These are phyloP conservation scores for Auricularia heimuer DNA, from an alignment of 768 basidiomycete species.

Conservation along the genomic window DNA sequence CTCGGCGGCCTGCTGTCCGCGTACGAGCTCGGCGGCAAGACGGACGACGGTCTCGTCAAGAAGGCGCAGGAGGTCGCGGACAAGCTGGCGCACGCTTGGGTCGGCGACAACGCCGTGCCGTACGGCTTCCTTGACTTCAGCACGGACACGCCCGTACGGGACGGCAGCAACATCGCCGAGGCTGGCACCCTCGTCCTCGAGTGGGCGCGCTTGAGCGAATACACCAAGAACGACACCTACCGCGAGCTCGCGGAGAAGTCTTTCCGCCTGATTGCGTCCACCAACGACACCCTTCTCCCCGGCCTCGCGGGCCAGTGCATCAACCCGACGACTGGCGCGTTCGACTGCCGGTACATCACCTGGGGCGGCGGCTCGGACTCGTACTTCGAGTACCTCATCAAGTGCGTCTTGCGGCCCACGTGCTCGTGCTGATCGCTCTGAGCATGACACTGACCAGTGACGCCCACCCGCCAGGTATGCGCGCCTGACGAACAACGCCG, in stretches of 20 bases:
- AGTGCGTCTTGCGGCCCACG: constrained; percentile 21
- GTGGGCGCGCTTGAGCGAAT: constrained; percentile 34
- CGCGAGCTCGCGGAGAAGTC: constrained; percentile 40
- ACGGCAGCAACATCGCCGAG: constrained; percentile 15
- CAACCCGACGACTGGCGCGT: constrained; percentile 41
- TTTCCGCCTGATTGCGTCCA: constrained; percentile 39
- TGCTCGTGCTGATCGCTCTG: too few species aligned
- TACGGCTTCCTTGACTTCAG: constrained; percentile 30
- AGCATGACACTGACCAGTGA: too few species aligned
- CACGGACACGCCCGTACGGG: constrained; percentile 20
- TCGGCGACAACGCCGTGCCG: constrained; percentile 22
- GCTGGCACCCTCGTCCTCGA: constrained; percentile 28
- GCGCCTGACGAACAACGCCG: constrained; percentile 55
- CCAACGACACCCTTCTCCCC: constrained; percentile 25
- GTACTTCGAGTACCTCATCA: constrained; percentile 72
- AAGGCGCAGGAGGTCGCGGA: constrained; percentile 57
- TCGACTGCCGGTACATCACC: constrained; percentile 49
- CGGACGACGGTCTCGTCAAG: constrained; percentile 40
- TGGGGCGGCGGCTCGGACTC: constrained; percentile 65
- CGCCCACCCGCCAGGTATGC: constrained; percentile 19
- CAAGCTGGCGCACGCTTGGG: constrained; percentile 22
- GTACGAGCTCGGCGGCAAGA: constrained; percentile 36
- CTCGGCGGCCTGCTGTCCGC: constrained; percentile 38
- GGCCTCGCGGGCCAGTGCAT: constrained; percentile 53
- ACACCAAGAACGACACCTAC: constrained; percentile 55